A percentile compares a stretch with the other conserved stretches of the same genome.
Evolutionary conservation across 805 yeast genomes (phyloP).

Genomic region (Lipomyces chichibuensis): DNA sequence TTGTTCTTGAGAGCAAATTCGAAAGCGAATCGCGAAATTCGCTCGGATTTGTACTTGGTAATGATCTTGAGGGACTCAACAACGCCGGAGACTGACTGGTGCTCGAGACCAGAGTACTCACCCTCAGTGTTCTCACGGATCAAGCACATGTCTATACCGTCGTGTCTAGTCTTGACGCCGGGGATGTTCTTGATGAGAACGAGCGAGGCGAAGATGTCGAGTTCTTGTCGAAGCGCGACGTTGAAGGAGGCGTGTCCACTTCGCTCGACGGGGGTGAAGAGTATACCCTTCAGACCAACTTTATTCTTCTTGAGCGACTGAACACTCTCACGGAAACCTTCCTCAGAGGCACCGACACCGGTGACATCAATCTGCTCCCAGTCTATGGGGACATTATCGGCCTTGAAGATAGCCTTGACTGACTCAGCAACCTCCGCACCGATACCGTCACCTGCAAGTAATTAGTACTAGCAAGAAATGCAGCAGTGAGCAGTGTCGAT

Average conservation of each 20-base stretch:
- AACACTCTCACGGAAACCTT: conserved; percentile 52
- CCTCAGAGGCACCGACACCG: conserved; percentile 58
- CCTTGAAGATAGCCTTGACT: conserved; percentile 83
- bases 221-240: conserved; percentile 93
- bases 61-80: conserved; percentile 92
- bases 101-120: conserved; percentile 98
- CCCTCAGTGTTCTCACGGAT: conserved; percentile 99
- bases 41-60: conserved; percentile 92
- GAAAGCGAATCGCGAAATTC: conserved; percentile 96
- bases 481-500: neutral
- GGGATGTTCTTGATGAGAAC: conserved; percentile 93
- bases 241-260: conserved; percentile 82
- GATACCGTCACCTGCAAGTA: conserved; percentile 80
- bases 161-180: conserved; percentile 88
- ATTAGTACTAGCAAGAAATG: neutral
- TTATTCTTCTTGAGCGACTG: conserved; percentile 91
- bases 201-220: conserved; percentile 92
- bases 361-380: conserved; percentile 76
- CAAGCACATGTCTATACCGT: conserved; percentile 86
- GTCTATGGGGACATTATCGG: conserved; percentile 87
- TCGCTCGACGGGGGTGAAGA: conserved; percentile 85
- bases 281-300: conserved; percentile 94
- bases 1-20: conserved; percentile 92
- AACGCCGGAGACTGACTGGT: conserved; percentile 95
- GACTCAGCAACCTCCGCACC: conserved; percentile 96